phyloP scores from a whole-genome alignment of 75 land plant species.

The Selaginella moellendorffii region DNA sequence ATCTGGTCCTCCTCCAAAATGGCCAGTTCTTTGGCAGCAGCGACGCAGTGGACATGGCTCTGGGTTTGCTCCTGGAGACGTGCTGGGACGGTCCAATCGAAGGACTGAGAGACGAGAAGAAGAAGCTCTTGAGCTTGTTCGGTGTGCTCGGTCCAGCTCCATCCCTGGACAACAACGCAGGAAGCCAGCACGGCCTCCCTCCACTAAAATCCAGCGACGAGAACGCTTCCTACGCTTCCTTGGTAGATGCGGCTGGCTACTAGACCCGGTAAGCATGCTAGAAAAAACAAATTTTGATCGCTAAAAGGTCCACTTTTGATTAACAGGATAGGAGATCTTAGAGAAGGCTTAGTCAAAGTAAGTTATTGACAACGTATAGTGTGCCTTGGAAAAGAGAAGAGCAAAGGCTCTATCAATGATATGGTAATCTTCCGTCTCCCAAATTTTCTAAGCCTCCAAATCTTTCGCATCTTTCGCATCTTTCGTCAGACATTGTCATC shows the following conservation, averaged over 20 bases:
- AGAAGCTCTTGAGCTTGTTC: conserved; percentile 35
- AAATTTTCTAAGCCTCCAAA: no score
- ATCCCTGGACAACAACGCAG: background rate
- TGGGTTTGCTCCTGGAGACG: conserved; percentile 66
- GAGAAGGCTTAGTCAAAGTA: no score
- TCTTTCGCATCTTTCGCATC: no score
- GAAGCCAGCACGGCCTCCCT: background rate
- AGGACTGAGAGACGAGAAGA: conserved; percentile 29
- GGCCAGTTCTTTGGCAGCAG: conserved; percentile 32
- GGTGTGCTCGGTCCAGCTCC: conserved; percentile 19
- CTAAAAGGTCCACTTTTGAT: no score
- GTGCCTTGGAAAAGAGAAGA: no score
- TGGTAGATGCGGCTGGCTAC: conserved; percentile 52
- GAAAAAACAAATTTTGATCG: no score
- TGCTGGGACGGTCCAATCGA: conserved; percentile 86
- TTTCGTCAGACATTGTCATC: conserved; percentile 28
- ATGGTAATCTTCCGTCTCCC: no score
- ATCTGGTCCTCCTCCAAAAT: conserved; percentile 59
- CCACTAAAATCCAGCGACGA: conserved; percentile 29
- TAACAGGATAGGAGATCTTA: no score
- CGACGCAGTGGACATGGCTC: conserved; percentile 37
- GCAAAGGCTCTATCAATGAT: no score
- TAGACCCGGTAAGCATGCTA: no score
- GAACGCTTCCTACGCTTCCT: conserved; percentile 69
- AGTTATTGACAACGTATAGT: no score